phyloP scores from a whole-genome alignment of 208 protist species.

The Crithidia thermophila region DNA sequence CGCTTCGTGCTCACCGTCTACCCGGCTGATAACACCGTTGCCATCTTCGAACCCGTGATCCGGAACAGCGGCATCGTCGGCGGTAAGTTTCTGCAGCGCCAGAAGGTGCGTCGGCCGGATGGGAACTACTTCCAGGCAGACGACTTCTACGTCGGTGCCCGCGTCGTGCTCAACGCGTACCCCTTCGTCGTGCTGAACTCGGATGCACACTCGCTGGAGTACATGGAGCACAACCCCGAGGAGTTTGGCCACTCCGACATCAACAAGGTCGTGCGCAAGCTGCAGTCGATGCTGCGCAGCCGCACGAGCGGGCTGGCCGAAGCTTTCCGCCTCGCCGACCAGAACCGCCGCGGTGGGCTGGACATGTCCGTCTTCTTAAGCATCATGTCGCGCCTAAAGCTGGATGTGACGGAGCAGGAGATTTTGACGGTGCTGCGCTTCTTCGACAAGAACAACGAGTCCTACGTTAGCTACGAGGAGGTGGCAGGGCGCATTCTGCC shows the following conservation, averaged over 20 bases:
- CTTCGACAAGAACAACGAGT: constrained; percentile 92
- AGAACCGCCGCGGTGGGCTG: constrained; percentile 55
- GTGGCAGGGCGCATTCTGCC: constrained; percentile 80
- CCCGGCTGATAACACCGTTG: constrained; percentile 93
- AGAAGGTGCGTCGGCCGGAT: constrained; percentile 65
- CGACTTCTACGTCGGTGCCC: constrained; percentile 92
- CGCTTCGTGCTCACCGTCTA: constrained; percentile 93
- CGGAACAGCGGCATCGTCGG: constrained; percentile 95
- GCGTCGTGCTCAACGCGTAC: constrained; percentile 74
- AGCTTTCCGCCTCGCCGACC: constrained; percentile 76
- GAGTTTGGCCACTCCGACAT: constrained; percentile 90
- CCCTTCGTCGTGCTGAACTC: constrained; percentile 86
- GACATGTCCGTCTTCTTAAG: constrained; percentile 77
- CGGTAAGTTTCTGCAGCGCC: constrained; percentile 94
- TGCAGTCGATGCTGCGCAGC: constrained; percentile 88
- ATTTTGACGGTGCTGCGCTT: constrained; percentile 91
- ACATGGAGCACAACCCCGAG: constrained; percentile 91
- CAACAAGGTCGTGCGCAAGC: constrained; percentile 85
- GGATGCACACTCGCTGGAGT: constrained; percentile 88
- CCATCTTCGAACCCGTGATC: constrained; percentile 89
- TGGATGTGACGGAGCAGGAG: constrained; percentile 91
- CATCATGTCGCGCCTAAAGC: constrained; percentile 70
- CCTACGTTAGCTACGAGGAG: constrained; percentile 90
- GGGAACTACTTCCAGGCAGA: constrained; percentile 64
- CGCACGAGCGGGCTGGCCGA: constrained; percentile 79